These are phyloP conservation scores for Chaetomium fimeti DNA, from an alignment of 495 filamentous ascomycete species.

Conservation along the genomic window DNA sequence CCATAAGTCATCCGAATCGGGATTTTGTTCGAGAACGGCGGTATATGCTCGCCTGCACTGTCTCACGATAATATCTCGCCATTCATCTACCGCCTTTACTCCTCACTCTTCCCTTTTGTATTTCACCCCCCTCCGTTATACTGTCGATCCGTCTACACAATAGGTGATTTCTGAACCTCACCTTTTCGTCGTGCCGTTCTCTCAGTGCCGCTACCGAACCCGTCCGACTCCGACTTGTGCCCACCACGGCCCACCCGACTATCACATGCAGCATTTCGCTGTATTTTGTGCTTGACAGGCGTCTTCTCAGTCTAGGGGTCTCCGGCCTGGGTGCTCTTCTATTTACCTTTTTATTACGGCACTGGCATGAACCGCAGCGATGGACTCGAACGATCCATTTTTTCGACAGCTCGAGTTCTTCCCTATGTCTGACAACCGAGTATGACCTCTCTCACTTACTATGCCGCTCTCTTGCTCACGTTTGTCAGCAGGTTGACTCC, in stretches of 20 bases:
- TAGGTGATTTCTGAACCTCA: not conserved
- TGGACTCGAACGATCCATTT: slow-evolving; percentile 38
- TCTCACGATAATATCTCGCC: slow-evolving; percentile 29
- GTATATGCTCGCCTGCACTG: slow-evolving; percentile 13
- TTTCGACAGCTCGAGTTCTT: slow-evolving; percentile 39
- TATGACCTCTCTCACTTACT: slow-evolving; percentile 18
- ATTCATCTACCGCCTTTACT: slow-evolving; percentile 10
- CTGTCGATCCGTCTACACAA: not conserved
- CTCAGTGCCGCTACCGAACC: not conserved
- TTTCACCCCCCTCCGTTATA: not conserved
- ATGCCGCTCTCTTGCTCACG: slow-evolving; percentile 26
- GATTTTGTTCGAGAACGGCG: not conserved
- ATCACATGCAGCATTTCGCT: not conserved
- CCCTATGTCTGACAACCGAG: slow-evolving; percentile 39
- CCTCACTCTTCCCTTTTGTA: not conserved
- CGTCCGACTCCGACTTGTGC: not conserved
- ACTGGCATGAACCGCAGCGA: slow-evolving; percentile 31
- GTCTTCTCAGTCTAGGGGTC: not conserved
- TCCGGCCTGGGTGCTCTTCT: not conserved
- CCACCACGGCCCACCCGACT: not conserved
- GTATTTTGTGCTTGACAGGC: not conserved
- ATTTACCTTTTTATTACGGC: not conserved
- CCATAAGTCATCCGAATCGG: slow-evolving; percentile 1
- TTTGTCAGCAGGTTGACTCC: slow-evolving; percentile 32
- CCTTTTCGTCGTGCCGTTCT: not conserved